Percentiles rank a stretch among this genome's conserved stretches.
phyloP scores from a whole-genome alignment of 192 early-diverging fungal genomes.

The Mortierella antarctica region DNA sequence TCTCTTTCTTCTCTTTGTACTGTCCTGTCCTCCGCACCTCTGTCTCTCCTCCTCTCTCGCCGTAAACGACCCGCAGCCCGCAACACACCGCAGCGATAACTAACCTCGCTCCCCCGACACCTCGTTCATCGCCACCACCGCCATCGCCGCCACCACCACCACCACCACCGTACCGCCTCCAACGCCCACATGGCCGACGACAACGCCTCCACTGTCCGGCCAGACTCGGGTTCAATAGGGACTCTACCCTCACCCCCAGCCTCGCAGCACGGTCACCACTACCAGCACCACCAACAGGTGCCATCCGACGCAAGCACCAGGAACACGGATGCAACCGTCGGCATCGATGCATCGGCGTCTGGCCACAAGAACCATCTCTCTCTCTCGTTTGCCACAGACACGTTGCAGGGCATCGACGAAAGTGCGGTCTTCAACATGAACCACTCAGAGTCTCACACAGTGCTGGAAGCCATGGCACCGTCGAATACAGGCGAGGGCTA shows the following conservation, averaged over 20 bases:
- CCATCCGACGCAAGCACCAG: not conserved
- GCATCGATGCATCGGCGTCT: not conserved
- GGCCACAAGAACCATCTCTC: slow-evolving; percentile 15
- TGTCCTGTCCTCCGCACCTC: not conserved
- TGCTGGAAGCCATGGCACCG: not conserved
- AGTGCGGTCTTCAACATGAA: not conserved
- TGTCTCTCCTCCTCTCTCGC: not conserved
- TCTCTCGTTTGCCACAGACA: slow-evolving; percentile 20
- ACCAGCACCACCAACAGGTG: not conserved
- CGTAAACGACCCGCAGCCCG: too few species aligned
- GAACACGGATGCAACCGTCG: not conserved
- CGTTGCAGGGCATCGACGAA: not conserved
- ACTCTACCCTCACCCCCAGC: too few species aligned
- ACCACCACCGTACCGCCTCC: too few species aligned
- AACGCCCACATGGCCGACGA: too few species aligned
- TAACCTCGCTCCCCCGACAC: too few species aligned
- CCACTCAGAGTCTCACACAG: not conserved
- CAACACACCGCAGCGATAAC: too few species aligned
- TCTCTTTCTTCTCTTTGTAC: too few species aligned
- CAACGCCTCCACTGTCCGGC: too few species aligned
- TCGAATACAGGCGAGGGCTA: slow-evolving; percentile 21
- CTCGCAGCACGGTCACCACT: not conserved
- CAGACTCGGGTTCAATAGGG: too few species aligned
- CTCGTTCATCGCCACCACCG: too few species aligned
- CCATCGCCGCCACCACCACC: too few species aligned